Evolutionary conservation across 1,284 basidiomycete species (phyloP).

Genomic region (Macrocybe sp.): DNA sequence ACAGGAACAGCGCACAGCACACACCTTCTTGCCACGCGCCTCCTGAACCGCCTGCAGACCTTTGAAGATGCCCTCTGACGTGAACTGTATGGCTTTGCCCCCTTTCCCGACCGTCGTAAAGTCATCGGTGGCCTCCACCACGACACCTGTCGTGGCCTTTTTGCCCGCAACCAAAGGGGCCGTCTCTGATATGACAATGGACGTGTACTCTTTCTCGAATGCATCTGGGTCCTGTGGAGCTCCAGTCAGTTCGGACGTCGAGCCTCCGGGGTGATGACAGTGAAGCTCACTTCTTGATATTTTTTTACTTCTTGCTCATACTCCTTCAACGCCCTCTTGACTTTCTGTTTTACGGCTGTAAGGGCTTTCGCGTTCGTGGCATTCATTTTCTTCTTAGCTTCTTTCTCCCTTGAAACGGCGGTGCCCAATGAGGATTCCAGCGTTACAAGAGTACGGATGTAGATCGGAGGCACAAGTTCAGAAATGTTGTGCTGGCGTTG

Average conservation of each 20-base stretch:
- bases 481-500: constrained; percentile 84
- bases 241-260: too few relatives aligned
- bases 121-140: constrained; percentile 56
- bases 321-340: constrained; percentile 90
- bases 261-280: not conserved
- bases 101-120: constrained; percentile 94
- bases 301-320: constrained; percentile 79
- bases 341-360: constrained; percentile 96
- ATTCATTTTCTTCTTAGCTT: constrained; percentile 96
- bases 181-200: constrained; percentile 46
- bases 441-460: constrained; percentile 71
- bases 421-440: constrained; percentile 77
- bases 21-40: constrained; percentile 92
- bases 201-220: constrained; percentile 76
- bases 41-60: constrained; percentile 90
- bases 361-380: constrained; percentile 91
- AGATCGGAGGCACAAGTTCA: constrained; percentile 87
- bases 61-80: constrained; percentile 91
- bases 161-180: constrained; percentile 12
- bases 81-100: constrained; percentile 81
- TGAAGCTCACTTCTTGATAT: constrained; percentile 68
- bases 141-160: constrained; percentile 27
- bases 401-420: constrained; percentile 83
- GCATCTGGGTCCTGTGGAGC: constrained; percentile 74
- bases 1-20: constrained; percentile 10